Base-by-base conservation (phyloP, 768 basidiomycete species). In the Leucocoprinus birnbaumii region DNA sequence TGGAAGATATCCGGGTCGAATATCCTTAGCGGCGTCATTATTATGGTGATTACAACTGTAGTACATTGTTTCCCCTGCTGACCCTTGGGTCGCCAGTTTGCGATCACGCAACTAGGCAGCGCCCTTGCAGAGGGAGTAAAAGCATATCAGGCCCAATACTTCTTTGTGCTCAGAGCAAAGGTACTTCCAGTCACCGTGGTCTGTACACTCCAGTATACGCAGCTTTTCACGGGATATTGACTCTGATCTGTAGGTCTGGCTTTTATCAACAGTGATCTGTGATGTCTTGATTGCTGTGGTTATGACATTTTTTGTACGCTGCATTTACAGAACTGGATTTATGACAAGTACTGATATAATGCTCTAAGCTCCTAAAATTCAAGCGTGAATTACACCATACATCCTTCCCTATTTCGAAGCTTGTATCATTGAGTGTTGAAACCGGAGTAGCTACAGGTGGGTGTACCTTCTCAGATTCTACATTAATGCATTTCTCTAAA, bases 201-300 rank as follows among this genome's bases (percentile, higher is more conserved):
- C 16, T 7, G 50, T 51, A n/a, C 34, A 19, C 19, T 14, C 16
- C 37, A n/a, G 13, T 7, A 5, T 31, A 11, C 10, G n/a, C 38
- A 18, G 50, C 10, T n/a, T 16, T 1, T 18, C 14, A 22, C 22
- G 18, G 14, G 31, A 25, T 26, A n/a, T 24, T 51, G 2, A 25
- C 11, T 18, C 14, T 19, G 13, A 26, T 26, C 31, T 11, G 31
- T 11, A 51, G 50, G 11, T 51, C 4, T 51, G 50, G 50, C 50
- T 51, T 25, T 27, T 51, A 51, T 51, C 50, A 2, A 51, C 50
- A 1, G 16, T 41, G 16, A 26, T 51, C 21, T 51, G 50, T 26
- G 50, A 51, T 51, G n/a, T 51, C 16, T 19, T 51, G 24, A 51
- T 51, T 19, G 24, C 50, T 9, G 18, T 40, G 6, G 18, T 16